A percentile compares a stretch with the other conserved stretches of the same genome.
Evolutionary conservation across 2,329 filamentous ascomycete genomes (phyloP).

Genomic region (Emmonsia crescens): DNA sequence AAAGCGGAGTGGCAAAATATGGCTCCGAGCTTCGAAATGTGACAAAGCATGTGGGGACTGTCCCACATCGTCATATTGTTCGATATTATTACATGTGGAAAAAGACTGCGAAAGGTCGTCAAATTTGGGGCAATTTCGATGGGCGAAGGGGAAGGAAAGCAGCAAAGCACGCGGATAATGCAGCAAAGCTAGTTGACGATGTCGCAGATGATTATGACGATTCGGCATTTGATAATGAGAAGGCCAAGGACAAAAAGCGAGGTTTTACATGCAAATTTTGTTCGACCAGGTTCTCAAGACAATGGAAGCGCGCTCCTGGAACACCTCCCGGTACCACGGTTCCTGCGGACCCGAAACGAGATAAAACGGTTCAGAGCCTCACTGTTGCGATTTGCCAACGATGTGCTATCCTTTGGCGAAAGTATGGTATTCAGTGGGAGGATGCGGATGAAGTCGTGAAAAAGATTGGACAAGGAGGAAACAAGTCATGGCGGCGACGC

Average conservation of each 20-base stretch:
- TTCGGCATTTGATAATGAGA: constrained; percentile 86
- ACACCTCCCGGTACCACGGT: constrained; percentile 61
- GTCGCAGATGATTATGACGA: constrained; percentile 88
- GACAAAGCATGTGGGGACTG: constrained; percentile 67
- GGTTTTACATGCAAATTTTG: constrained; percentile 94
- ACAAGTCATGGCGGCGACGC: constrained; percentile 74
- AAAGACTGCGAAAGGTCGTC: constrained; percentile 72
- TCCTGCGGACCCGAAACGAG: constrained; percentile 59
- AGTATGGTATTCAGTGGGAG: constrained; percentile 93
- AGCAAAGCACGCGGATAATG: constrained; percentile 51
- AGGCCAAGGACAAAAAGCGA: constrained; percentile 67
- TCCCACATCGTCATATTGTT: constrained; percentile 69
- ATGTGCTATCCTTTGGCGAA: constrained; percentile 87
- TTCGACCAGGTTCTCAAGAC: constrained; percentile 62
- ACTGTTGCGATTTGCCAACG: constrained; percentile 78
- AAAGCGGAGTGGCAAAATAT: constrained; percentile 79
- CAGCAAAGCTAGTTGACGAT: constrained; percentile 75
- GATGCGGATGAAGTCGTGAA: constrained; percentile 83
- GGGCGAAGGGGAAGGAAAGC: constrained; percentile 87
- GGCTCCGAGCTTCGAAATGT: constrained; percentile 82
- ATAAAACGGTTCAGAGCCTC: constrained; percentile 58
- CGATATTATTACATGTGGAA: constrained; percentile 98
- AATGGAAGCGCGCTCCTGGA: constrained; percentile 84
- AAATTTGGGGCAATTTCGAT: constrained; percentile 82
- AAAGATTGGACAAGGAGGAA: constrained; percentile 69